phyloP scores from a whole-genome alignment of 2,329 filamentous ascomycete genomes.

The Pleomassaria siparia region DNA sequence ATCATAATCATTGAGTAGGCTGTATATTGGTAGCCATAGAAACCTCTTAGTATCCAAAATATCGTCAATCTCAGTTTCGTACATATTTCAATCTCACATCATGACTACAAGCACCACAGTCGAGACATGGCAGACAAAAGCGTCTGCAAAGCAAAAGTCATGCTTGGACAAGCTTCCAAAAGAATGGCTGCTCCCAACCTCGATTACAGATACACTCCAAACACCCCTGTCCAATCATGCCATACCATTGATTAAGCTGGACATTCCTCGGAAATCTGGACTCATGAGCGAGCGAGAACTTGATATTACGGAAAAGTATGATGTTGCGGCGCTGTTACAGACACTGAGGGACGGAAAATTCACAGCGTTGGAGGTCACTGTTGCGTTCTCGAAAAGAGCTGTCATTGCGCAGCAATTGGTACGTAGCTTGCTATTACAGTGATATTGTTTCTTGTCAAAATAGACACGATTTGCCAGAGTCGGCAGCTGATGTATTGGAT shows the following conservation, averaged over 20 bases:
- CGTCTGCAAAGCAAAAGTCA: constrained; percentile 14
- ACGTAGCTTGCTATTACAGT: constrained; percentile 7
- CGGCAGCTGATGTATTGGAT: too few species aligned
- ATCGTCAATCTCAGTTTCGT: too few species aligned
- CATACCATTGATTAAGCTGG: constrained; percentile 21
- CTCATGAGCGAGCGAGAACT: constrained; percentile 56
- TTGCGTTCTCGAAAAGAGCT: constrained; percentile 54
- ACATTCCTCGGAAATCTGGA: constrained; percentile 54
- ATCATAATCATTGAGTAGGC: too few species aligned
- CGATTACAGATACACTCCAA: not conserved
- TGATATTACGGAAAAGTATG: constrained; percentile 45
- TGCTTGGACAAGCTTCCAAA: constrained; percentile 35
- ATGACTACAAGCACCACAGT: too few species aligned
- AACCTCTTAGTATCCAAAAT: too few species aligned
- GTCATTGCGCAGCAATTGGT: constrained; percentile 56
- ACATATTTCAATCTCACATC: too few species aligned
- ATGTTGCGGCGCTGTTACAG: constrained; percentile 39
- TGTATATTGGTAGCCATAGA: too few species aligned
- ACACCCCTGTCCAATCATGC: not conserved
- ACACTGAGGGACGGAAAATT: constrained; percentile 42
- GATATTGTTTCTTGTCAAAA: too few species aligned
- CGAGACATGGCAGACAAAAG: constrained; percentile 1
- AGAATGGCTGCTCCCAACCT: constrained; percentile 41
- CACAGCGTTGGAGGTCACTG: constrained; percentile 52
- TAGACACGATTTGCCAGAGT: too few species aligned